Evolutionary conservation across 2,329 filamentous ascomycete species (phyloP).

Genomic region (Amauroascus niger): DNA sequence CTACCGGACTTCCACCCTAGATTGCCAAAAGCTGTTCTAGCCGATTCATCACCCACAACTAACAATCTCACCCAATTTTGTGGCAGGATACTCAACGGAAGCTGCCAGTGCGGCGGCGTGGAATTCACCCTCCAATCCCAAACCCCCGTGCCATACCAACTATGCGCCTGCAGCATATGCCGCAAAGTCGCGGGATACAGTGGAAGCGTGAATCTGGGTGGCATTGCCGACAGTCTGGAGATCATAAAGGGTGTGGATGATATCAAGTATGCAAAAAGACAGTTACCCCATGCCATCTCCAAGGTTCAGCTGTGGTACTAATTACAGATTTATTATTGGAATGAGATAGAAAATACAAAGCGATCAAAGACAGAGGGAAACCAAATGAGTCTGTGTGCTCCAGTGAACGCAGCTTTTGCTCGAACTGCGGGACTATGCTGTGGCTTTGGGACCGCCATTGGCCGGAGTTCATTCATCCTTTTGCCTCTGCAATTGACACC

Average conservation of each 20-base stretch:
- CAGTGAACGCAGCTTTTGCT: conserved; percentile 41
- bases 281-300: not conserved
- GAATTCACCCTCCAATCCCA: conserved; percentile 39
- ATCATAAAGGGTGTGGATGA: conserved; percentile 35
- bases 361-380: conserved; percentile 30
- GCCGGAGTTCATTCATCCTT: conserved; percentile 43
- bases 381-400: conserved; percentile 30
- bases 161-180: conserved; percentile 43
- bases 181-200: conserved; percentile 40
- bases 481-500: conserved; percentile 43
- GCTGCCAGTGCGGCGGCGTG: conserved; percentile 42
- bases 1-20: not conserved
- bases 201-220: conserved; percentile 41
- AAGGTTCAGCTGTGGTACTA: not conserved
- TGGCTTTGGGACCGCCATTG: conserved; percentile 42
- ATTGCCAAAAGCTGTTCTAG: not conserved
- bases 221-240: conserved; percentile 35
- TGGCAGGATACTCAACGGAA: conserved; percentile 39
- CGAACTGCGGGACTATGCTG: conserved; percentile 40
- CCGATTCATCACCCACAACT: not conserved
- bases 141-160: conserved; percentile 42
- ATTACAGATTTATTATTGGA: not conserved
- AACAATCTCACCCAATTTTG: conserved; percentile 1
- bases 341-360: conserved; percentile 37
- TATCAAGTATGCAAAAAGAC: conserved; percentile 34